Conservation (phyloP, 1,284 basidiomycete species). For the Leccinum subrobustum region DNA sequence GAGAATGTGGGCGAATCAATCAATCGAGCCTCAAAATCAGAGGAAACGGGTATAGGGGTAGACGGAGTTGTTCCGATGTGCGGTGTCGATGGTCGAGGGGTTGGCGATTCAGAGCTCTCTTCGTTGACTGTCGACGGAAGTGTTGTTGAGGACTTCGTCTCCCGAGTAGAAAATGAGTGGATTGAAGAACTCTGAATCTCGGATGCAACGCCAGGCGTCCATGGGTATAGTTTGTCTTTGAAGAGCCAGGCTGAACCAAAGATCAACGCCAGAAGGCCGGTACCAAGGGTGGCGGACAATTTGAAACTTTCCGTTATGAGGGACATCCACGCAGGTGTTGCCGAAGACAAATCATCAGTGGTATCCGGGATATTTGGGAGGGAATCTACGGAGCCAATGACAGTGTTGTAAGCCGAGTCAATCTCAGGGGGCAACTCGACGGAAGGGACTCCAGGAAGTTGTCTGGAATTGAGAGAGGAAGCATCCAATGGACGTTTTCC, state of each 20-base stretch:
- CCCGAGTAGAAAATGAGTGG: not conserved
- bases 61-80: constrained; percentile 1
- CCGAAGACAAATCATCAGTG: constrained; percentile 12
- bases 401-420: constrained; percentile 2
- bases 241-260: constrained; percentile 29
- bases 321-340: constrained; percentile 21
- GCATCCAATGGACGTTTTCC: constrained; percentile 54
- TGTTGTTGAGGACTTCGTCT: not conserved
- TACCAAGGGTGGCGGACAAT: constrained; percentile 17
- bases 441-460: constrained; percentile 35
- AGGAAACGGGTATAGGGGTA: not conserved
- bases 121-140: constrained; percentile 3
- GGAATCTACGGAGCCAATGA: constrained; percentile 12
- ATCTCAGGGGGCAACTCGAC: constrained; percentile 24
- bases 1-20: constrained; percentile 5
- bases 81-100: not conserved
- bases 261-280: constrained; percentile 23
- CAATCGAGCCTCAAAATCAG: constrained; percentile 4
- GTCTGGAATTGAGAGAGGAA: constrained; percentile 33
- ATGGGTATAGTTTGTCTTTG: constrained; percentile 20
- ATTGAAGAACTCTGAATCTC: constrained; percentile 2
- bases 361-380: constrained; percentile 18
- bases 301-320: constrained; percentile 14
- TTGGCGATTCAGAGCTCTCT: not conserved
- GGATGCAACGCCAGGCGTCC: not conserved